Percentiles rank a stretch among this genome's conserved stretches.
phyloP scores from a whole-genome alignment of 495 filamentous ascomycete genomes.

The Penicillium egyptiacum region DNA sequence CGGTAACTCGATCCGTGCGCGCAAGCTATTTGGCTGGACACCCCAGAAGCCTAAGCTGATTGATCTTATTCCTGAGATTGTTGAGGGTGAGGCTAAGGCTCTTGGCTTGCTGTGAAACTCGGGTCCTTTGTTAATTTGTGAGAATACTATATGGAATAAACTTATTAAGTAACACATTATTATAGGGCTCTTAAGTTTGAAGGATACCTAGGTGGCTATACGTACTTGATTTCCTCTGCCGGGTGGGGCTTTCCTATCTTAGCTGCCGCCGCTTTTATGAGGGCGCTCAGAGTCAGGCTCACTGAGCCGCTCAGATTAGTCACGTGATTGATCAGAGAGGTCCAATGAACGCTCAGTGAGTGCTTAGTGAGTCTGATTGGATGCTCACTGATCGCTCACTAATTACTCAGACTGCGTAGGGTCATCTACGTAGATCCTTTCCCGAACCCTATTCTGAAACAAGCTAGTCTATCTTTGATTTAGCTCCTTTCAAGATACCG shows the following conservation, averaged over 20 bases:
- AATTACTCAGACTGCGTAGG: too few relatives aligned
- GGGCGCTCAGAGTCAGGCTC: conserved; percentile 34
- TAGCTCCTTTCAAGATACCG: too few relatives aligned
- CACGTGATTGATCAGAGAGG: too few relatives aligned
- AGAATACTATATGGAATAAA: background rate
- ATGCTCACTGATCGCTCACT: too few relatives aligned
- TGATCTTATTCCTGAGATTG: conserved; percentile 55
- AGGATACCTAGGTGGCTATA: background rate
- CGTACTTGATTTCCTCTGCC: conserved; percentile 8
- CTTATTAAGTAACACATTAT: background rate
- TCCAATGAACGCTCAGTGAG: too few relatives aligned
- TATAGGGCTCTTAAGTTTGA: background rate
- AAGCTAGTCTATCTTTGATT: too few relatives aligned
- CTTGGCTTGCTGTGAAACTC: conserved; percentile 54
- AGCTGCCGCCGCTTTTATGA: conserved; percentile 27
- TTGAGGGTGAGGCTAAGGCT: conserved; percentile 57
- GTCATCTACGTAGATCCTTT: too few relatives aligned
- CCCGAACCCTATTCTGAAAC: too few relatives aligned
- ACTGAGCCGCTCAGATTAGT: too few relatives aligned
- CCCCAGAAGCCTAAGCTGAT: conserved; percentile 54
- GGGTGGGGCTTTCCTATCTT: conserved; percentile 25
- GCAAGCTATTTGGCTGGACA: conserved; percentile 65
- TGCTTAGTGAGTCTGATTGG: too few relatives aligned
- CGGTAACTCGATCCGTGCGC: conserved; percentile 58
- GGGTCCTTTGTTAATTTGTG: background rate